Percentiles rank a stretch among this genome's conserved stretches.
phyloP scores from a whole-genome alignment of 164 flowering plant genomes.

The Magnolia changhungtana region DNA sequence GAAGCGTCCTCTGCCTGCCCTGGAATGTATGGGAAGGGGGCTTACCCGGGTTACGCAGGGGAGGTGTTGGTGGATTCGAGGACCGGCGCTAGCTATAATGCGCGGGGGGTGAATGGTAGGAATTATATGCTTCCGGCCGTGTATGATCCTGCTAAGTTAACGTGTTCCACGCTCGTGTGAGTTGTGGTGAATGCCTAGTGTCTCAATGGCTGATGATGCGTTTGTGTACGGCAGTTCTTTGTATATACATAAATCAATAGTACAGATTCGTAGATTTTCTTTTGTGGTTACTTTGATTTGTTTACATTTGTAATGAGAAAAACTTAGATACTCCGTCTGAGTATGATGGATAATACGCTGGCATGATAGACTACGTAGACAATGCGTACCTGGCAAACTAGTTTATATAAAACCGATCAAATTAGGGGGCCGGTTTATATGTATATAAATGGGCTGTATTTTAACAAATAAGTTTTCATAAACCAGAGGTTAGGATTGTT shows the following conservation, averaged over 20 bases:
- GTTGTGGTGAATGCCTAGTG: neutral
- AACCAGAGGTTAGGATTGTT: no score
- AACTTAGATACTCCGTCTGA: neutral
- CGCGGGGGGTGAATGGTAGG: conserved; percentile 27
- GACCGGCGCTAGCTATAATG: conserved; percentile 30
- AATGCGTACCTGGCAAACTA: no score
- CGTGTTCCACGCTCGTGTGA: conserved; percentile 35
- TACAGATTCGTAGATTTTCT: conserved; percentile 1
- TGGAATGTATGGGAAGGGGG: conserved; percentile 28
- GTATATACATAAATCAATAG: conserved; percentile 6
- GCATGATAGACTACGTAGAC: no score
- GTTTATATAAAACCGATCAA: no score
- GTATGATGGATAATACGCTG: no score
- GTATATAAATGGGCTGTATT: no score
- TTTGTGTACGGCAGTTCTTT: neutral
- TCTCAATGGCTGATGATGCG: neutral
- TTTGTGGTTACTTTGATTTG: neutral
- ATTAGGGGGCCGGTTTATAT: no score
- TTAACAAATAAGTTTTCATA: no score
- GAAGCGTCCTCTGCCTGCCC: conserved; percentile 24
- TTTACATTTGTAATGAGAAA: neutral
- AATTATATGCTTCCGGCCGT: conserved; percentile 22
- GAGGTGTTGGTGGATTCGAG: conserved; percentile 19
- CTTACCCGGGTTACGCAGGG: conserved; percentile 33
- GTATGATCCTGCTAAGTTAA: conserved; percentile 24